Conservation (phyloP, 371 early-diverging fungal species). For the Mortierella sp. region DNA sequence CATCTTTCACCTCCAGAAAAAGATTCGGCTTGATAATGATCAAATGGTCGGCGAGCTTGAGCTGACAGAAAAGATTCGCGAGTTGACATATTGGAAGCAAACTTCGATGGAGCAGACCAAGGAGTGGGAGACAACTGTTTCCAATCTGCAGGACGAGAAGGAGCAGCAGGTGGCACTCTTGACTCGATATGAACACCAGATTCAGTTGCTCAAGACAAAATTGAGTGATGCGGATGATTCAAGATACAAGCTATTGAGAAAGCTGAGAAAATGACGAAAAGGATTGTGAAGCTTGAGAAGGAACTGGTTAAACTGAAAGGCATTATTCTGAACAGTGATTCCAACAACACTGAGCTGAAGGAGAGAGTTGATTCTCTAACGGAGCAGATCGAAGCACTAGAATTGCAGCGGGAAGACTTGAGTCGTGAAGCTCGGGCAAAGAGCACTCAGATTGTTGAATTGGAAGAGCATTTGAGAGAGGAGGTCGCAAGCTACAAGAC, state of each 20-base stretch:
- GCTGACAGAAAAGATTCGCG: constrained; percentile 24
- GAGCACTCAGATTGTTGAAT: constrained; percentile 1
- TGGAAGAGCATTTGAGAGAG: constrained; percentile 9
- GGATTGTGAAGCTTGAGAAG: constrained; percentile 19
- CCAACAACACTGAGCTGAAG: constrained; percentile 17
- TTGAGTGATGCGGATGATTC: constrained; percentile 11
- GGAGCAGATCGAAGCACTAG: constrained; percentile 14
- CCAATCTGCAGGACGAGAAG: constrained; percentile 20
- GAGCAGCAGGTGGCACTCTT: constrained; percentile 4
- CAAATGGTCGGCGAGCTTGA: constrained; percentile 15
- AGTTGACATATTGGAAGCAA: constrained; percentile 33
- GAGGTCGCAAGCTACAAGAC: constrained; percentile 12
- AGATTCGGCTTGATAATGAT: constrained; percentile 28
- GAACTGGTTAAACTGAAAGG: constrained; percentile 13
- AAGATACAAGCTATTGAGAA: constrained; percentile 19
- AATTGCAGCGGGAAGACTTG: constrained; percentile 9
- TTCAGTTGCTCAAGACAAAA: constrained; percentile 5
- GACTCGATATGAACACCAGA: constrained; percentile 3
- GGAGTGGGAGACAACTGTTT: constrained; percentile 38
- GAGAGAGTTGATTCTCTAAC: constrained; percentile 6
- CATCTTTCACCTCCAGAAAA: constrained; percentile 21
- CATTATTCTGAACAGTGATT: constrained; percentile 24
- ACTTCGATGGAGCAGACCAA: constrained; percentile 28
- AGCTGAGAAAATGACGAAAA: constrained; percentile 18
- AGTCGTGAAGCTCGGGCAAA: constrained; percentile 1